Conservation (phyloP, 305 asterid genomes). For the Fraxinus ornus region DNA sequence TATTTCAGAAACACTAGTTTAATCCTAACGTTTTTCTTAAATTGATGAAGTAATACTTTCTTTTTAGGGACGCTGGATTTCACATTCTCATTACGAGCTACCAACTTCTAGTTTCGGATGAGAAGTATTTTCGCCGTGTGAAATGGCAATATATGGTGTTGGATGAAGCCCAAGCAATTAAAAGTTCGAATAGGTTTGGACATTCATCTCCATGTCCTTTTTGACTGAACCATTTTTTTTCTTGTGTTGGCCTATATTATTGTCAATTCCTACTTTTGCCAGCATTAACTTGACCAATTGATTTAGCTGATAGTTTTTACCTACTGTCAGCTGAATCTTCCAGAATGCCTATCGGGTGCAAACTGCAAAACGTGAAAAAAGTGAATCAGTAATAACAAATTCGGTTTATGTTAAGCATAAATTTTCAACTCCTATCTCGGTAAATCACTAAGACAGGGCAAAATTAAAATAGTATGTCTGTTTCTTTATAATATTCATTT, state of each 20-base stretch:
- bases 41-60: conserved; percentile 23
- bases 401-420: background rate
- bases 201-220: conserved; percentile 20
- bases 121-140: conserved; percentile 88
- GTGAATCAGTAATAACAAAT: conserved; percentile 3
- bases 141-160: conserved; percentile 99
- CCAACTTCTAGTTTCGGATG: conserved; percentile 90
- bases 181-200: conserved; percentile 81
- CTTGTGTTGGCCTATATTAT: background rate
- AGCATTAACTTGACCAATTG: background rate
- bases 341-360: conserved; percentile 4
- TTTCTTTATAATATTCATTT: background rate
- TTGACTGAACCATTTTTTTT: background rate
- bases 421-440: background rate
- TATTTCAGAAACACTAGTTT: background rate
- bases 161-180: conserved; percentile 99
- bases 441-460: background rate
- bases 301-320: background rate
- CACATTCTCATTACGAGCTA: conserved; percentile 97
- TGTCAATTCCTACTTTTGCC: background rate
- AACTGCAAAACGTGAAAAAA: conserved; percentile 6
- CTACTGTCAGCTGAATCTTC: background rate
- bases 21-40: background rate
- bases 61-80: conserved; percentile 89
- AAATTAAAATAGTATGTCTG: background rate